Base-by-base conservation (phyloP, 306 rosid species). In the Lithocarpus polystachyus region DNA sequence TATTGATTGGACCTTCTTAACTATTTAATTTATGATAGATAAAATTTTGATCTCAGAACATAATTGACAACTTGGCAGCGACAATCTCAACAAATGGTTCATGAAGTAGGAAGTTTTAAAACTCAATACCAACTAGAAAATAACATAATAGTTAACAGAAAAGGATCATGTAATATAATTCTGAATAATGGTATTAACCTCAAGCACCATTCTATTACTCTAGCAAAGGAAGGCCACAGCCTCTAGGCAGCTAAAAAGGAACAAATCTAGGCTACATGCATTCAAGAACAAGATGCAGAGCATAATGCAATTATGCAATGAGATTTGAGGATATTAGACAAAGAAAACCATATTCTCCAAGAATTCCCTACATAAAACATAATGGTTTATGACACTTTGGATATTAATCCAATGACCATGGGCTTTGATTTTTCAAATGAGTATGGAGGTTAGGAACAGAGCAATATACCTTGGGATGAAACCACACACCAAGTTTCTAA, bases 241-340 rank as follows among this genome's bases (percentile, higher is more conserved):
- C 24, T 60, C 11, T 70, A 71, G 73, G 77, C 57, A 71, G 22
- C 31, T 56, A 14, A 28, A 71, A 33, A n/a, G 40, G 11, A 68
- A 68, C 43, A 77, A 68, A 4, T 56, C 18, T 43, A 68, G 7
- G 15, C 15, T 18, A 24, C 26, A 22, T 5, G 7, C 37, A 17
- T 45, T 17, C 74, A 77, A 55, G 81, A 71, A 54, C 48, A 56
- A 54, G 56, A 56, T 35, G 45, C 52, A 48, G 29, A 71, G 48
- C 14, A 33, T 33, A 33, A 29, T 29, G 71, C 48, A 31, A 37
- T 37, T 37, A 37, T 37, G 45, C 45, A 37, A 37, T 18, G 23
- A 1, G 10, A 65, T 31, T 60, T 2, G 12, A 65, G 33, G 43
- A 64, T 6, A 17, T 17, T 29, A 29, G 40, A 29, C 9, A n/a